Conservation (phyloP, 345 rosid genomes). For the Brassica incana region DNA sequence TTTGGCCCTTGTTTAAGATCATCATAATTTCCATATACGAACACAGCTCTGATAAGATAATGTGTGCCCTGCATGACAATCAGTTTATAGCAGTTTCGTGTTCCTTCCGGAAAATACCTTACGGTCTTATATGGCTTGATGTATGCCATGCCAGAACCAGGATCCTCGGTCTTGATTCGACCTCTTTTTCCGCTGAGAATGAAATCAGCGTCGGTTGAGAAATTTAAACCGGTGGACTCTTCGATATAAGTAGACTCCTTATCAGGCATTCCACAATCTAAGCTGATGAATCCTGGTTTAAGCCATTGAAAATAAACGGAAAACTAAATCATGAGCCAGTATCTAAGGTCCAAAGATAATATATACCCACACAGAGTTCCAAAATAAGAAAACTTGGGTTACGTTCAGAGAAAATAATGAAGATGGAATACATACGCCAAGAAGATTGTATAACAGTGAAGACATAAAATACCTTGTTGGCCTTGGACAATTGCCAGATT, state of each 20-base stretch:
- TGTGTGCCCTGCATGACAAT: not conserved
- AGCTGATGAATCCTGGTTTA: not conserved
- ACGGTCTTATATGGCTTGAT: not conserved
- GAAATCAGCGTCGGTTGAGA: not conserved
- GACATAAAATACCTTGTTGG: constrained; percentile 2
- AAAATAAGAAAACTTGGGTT: no score
- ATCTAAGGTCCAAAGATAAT: not conserved
- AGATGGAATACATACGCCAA: not conserved
- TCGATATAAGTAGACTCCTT: not conserved
- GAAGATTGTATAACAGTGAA: not conserved
- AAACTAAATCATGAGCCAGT: not conserved
- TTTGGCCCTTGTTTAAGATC: not conserved
- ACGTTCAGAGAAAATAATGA: no score
- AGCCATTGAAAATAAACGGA: not conserved
- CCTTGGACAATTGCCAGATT: not conserved
- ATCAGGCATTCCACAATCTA: not conserved
- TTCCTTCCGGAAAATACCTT: not conserved
- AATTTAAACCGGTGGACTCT: not conserved
- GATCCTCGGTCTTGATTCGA: not conserved
- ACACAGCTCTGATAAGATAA: not conserved
- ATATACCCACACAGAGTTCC: not conserved
- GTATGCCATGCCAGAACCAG: not conserved
- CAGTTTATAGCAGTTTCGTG: not conserved
- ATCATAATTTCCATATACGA: not conserved
- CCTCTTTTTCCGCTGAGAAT: not conserved